Conservation (phyloP, 208 protist genomes). For the Wallacemonas rigidus region DNA sequence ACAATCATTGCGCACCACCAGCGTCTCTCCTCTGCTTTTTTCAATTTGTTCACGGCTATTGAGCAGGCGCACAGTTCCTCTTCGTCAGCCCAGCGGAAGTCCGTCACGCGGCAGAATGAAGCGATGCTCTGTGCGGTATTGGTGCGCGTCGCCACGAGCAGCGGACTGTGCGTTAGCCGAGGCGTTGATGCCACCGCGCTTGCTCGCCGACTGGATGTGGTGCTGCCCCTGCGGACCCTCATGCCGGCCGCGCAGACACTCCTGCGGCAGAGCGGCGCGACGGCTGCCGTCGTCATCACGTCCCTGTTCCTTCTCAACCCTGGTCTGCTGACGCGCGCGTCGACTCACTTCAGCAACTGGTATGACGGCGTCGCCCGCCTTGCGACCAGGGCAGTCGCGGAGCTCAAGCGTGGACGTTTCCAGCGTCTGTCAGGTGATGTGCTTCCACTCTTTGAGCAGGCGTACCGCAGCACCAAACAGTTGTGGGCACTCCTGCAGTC, state of each 20-base stretch:
- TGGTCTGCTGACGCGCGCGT: conserved; percentile 53
- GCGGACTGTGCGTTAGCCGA: conserved; percentile 33
- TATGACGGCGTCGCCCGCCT: conserved; percentile 59
- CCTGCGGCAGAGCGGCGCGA: conserved; percentile 51
- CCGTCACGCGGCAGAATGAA: conserved; percentile 45
- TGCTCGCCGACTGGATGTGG: conserved; percentile 33
- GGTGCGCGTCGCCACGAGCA: conserved; percentile 57
- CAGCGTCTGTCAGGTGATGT: conserved; percentile 84
- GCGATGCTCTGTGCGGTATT: conserved; percentile 44
- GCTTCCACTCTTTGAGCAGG: conserved; percentile 69
- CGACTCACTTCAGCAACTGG: conserved; percentile 46
- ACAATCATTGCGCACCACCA: conserved; percentile 70
- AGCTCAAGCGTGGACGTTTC: conserved; percentile 73
- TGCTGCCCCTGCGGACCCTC: conserved; percentile 58
- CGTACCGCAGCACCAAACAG: conserved; percentile 71
- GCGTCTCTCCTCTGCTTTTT: conserved; percentile 38
- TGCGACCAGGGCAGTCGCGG: conserved; percentile 52
- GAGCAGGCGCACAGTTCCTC: conserved; percentile 73
- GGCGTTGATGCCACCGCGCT: conserved; percentile 42
- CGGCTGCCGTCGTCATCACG: conserved; percentile 63
- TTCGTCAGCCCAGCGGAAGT: conserved; percentile 33
- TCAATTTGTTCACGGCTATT: conserved; percentile 52
- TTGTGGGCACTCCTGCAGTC: conserved; percentile 77
- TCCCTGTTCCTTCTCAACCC: conserved; percentile 66
- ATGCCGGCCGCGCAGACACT: conserved; percentile 52